Evolutionary conservation across 1,139 yeast genomes (phyloP), one percentile per base, ranked within the genome.

Genomic region (Pichia sorboxylosa): DNA sequence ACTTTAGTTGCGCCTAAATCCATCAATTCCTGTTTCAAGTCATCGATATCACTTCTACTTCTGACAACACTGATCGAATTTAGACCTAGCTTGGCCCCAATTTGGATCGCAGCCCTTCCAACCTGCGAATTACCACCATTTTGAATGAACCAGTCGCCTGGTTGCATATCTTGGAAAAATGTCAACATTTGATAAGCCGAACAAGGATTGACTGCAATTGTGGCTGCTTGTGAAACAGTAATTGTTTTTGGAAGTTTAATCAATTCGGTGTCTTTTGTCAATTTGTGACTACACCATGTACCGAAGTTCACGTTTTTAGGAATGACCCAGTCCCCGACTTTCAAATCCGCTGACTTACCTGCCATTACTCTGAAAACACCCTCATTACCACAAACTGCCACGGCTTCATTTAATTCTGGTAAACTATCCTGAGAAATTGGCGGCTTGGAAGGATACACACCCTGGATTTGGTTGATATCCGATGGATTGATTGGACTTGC

Each of bases 51-150:
- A 21, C 76, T 78, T 45, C 97, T 71, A 48, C 83, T 83, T 55
- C 99, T 74, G 31, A 92, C 80, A 30, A 90, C 92, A 40, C 84
- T 78, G 45, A 92, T 68, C 11, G 94, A 82, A 48, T 84, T 83
- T 52, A 76, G 56, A 1, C 94, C 95, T 54, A 80, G 65, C 27
- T 77, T 60, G 43, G 71, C 69, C 23, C 83, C 95, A 37, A 92
- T 70, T 57, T 90, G 99, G 31, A 85, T 67, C 5, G 94, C 97
- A 44, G 82, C 79, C 46, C 85, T 76, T n/a, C 96, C 95, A 10
- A 90, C 98, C 16, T 93, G 94, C 6, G 95, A 83, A 44, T 84
- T 90, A 26, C 95, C 97, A 24, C 96, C 98, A 51, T 90, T 90
- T 58, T 90, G 98, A 42, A 92, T 75, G 46, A 90, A 72, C 95